Evolutionary conservation across 306 rosid species (phyloP), one percentile per base, ranked within the genome.

Genomic region (Rosa multiflora): DNA sequence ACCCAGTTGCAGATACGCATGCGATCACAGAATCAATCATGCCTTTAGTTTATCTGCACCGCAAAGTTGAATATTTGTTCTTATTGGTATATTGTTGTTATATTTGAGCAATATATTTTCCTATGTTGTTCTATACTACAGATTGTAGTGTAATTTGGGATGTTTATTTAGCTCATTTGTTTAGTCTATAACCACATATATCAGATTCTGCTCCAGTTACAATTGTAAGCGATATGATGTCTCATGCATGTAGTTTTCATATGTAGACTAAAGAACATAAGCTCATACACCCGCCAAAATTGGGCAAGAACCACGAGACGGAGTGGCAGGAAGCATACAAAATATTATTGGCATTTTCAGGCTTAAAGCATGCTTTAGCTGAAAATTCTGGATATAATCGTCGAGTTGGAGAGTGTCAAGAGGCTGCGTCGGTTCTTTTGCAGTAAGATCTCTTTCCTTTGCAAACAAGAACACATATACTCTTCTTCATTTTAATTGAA

Each of bases 371-470:
- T 8, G 89, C 95, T 85, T 88, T 95, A 86, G 88, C 94, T 49
- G 78, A 26, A 73, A 88, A 86, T 87, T 90, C 96, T 79, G 99
- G 99, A 78, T 95, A 92, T 88, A 95, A 95, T 79, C 78, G 52
- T 80, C 94, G 99, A 56, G 99, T 95, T 84, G 49, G 83, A 35
- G 99, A 95, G 85, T 95, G 99, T 85, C 97, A 62, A 83, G 96
- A 93, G 78, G 98, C 97, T 47, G 98, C 99, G 6, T 85, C 75
- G 72, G 42, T 93, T 86, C 91, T 95, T 83, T 85, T 93, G 51
- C 72, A 80, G 99, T 95, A 81, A 82, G 90, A 59, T 83, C 66
- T 11, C 47, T 13, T 71, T 76, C 68, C 64, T n/a, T 58, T 79
- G 59, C 32, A 44, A 26, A 5, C 1, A 3, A 23, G 51, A 59